Conservation (phyloP, 2,329 filamentous ascomycete genomes). For the Didymella pinodella region DNA sequence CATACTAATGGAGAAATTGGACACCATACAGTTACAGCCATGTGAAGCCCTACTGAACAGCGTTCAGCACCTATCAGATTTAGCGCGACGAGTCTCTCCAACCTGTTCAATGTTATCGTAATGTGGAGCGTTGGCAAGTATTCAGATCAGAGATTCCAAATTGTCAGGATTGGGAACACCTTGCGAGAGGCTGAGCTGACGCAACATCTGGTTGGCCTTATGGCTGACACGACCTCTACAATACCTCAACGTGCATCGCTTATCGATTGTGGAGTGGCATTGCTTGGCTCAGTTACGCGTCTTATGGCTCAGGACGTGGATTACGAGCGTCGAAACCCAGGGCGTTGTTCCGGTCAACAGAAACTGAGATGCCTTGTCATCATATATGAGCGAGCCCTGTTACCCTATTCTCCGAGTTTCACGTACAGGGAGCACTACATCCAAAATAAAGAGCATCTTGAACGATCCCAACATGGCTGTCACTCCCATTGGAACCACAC, state of each 20-base stretch:
- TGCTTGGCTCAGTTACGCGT: neutral
- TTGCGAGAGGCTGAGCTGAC: constrained; percentile 8
- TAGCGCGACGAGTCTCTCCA: neutral
- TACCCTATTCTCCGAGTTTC: neutral
- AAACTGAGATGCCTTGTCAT: neutral
- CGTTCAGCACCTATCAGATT: neutral
- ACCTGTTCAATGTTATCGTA: neutral
- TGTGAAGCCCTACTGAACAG: neutral
- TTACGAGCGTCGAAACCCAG: neutral
- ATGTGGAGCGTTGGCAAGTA: neutral
- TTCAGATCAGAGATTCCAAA: neutral
- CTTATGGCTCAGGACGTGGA: neutral
- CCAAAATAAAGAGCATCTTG: neutral
- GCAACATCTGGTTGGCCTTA: neutral
- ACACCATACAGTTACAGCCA: neutral
- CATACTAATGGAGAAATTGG: neutral
- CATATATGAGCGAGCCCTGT: neutral
- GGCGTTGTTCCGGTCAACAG: neutral
- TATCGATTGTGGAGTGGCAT: neutral
- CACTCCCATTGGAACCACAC: neutral
- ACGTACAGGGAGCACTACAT: neutral
- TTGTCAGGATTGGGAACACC: neutral
- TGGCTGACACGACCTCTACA: constrained; percentile 3
- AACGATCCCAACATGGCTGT: neutral
- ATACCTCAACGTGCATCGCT: neutral